Conservation (phyloP, 805 yeast species). For the Metschnikowia reukaufii region DNA sequence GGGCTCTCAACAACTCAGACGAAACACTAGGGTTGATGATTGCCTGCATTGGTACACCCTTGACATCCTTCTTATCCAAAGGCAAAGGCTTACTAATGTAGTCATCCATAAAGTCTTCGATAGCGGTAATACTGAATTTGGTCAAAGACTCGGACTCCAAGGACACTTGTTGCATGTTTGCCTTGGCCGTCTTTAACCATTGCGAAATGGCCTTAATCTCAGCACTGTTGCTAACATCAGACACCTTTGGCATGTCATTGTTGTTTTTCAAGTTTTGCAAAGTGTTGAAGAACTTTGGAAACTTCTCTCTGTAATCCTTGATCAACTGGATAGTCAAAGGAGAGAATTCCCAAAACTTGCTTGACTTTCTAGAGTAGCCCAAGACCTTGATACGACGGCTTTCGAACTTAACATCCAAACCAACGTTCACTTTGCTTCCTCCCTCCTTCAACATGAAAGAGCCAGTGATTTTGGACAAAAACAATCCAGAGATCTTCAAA, state of each 20-base stretch:
- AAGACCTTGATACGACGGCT: slow-evolving; percentile 76
- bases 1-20: slow-evolving; percentile 67
- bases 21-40: slow-evolving; percentile 75
- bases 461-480: slow-evolving; percentile 78
- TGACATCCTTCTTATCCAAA: slow-evolving; percentile 54
- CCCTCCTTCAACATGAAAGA: slow-evolving; percentile 60
- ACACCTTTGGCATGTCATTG: slow-evolving; percentile 38
- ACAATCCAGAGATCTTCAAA: slow-evolving; percentile 57
- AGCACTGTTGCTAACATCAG: slow-evolving; percentile 37
- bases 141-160: slow-evolving; percentile 79
- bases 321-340: slow-evolving; percentile 68
- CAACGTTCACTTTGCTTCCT: slow-evolving; percentile 58
- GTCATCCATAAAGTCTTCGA: slow-evolving; percentile 61
- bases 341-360: slow-evolving; percentile 75
- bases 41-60: slow-evolving; percentile 83
- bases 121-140: slow-evolving; percentile 57
- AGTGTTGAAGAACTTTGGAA: slow-evolving; percentile 58
- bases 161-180: slow-evolving; percentile 59
- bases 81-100: slow-evolving; percentile 46
- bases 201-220: slow-evolving; percentile 45
- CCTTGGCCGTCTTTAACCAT: slow-evolving; percentile 51
- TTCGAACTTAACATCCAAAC: slow-evolving; percentile 83
- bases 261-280: slow-evolving; percentile 24
- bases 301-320: slow-evolving; percentile 56
- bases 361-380: slow-evolving; percentile 76